Percentiles rank a stretch among this genome's conserved stretches.
phyloP scores from a whole-genome alignment of 2,329 filamentous ascomycete genomes.

The Penicillium polonicum region DNA sequence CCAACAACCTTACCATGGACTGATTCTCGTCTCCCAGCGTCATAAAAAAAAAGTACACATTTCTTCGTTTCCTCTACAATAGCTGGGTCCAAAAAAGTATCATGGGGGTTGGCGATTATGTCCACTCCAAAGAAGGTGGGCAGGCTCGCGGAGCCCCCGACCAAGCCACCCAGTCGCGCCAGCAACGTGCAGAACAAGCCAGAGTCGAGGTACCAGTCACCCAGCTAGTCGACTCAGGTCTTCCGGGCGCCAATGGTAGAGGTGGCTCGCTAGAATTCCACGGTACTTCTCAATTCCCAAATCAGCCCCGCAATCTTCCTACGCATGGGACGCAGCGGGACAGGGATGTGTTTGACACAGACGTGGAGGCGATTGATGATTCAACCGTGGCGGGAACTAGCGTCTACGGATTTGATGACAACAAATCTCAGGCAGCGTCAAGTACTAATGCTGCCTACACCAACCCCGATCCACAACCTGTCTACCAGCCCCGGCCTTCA shows the following conservation, averaged over 20 bases:
- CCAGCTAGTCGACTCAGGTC: slow-evolving; percentile 23
- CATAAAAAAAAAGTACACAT: not conserved
- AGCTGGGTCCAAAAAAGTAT: slow-evolving; percentile 10
- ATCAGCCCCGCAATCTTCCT: slow-evolving; percentile 12
- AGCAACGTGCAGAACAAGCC: slow-evolving; percentile 36
- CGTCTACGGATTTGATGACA: slow-evolving; percentile 37
- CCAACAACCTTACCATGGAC: slow-evolving; percentile 3
- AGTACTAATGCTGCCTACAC: slow-evolving; percentile 21
- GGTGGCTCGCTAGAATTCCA: slow-evolving; percentile 15
- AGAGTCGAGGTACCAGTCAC: slow-evolving; percentile 36
- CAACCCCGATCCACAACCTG: slow-evolving; percentile 21
- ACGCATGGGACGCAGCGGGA: slow-evolving; percentile 23
- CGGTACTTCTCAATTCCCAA: slow-evolving; percentile 19
- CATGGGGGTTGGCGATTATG: slow-evolving; percentile 46
- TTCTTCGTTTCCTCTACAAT: not conserved
- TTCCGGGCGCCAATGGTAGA: slow-evolving; percentile 18
- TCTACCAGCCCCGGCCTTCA: slow-evolving; percentile 26
- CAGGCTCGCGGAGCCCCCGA: slow-evolving; percentile 28
- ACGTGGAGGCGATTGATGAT: slow-evolving; percentile 46
- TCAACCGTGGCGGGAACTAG: slow-evolving; percentile 44
- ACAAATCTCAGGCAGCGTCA: slow-evolving; percentile 24
- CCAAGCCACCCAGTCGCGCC: slow-evolving; percentile 30
- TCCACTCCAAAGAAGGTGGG: slow-evolving; percentile 40
- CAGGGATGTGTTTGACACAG: slow-evolving; percentile 44
- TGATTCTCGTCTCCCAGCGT: not conserved